Percentiles rank a stretch among this genome's conserved stretches.
phyloP scores from a whole-genome alignment of 257 asterid genomes.

The Gentiana straminea region DNA sequence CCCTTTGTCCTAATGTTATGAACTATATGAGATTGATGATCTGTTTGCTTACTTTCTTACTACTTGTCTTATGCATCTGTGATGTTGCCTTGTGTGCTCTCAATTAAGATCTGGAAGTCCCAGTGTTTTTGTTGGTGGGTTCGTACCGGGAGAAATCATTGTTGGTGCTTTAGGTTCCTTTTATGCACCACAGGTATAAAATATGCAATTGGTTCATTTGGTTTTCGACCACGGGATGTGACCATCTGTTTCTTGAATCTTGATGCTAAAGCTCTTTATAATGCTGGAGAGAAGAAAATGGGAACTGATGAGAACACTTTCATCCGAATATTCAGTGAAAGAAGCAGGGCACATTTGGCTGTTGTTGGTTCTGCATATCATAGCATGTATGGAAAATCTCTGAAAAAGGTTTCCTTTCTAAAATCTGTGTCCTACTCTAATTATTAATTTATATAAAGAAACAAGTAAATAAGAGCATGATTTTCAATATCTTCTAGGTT shows the following conservation, averaged over 20 bases:
- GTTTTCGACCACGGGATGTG: background rate
- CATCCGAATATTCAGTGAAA: conserved; percentile 53
- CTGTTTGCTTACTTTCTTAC: too few species aligned
- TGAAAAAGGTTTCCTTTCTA: conserved; percentile 41
- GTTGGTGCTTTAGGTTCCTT: conserved; percentile 40
- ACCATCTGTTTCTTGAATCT: too few species aligned
- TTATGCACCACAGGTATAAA: conserved; percentile 36
- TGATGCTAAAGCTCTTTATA: conserved; percentile 79
- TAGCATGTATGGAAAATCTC: conserved; percentile 49
- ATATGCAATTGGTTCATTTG: background rate
- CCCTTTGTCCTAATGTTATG: too few species aligned
- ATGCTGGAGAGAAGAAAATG: conserved; percentile 83
- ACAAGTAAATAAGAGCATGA: background rate
- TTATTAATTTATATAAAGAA: too few species aligned
- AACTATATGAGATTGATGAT: too few species aligned
- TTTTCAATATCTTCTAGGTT: conserved; percentile 45
- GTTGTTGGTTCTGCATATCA: conserved; percentile 58
- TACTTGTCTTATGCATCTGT: too few species aligned
- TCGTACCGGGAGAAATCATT: conserved; percentile 32
- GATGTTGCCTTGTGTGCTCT: too few species aligned
- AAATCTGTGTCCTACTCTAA: too few species aligned
- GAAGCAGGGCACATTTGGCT: conserved; percentile 70
- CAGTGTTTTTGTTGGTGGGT: conserved; percentile 30
- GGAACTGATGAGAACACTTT: conserved; percentile 89
- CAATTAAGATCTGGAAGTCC: conserved; percentile 17